These are phyloP conservation scores for Debaryomyces udenii DNA, from an alignment of 1,139 yeast species.

Conservation along the genomic window DNA sequence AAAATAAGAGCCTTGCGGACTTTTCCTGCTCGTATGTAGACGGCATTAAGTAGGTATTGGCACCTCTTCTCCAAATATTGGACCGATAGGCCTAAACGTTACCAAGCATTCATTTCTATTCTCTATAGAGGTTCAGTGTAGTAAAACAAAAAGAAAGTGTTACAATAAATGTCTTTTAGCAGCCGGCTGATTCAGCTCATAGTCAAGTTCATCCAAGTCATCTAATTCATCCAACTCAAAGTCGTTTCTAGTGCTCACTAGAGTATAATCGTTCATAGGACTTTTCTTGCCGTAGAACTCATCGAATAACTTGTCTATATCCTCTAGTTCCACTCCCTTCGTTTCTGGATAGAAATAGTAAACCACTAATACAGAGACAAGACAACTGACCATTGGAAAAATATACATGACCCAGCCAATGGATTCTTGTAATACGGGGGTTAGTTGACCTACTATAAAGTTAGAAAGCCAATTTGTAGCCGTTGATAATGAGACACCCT, in stretches of 20 bases:
- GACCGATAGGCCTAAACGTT: too few relatives aligned
- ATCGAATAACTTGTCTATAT: conserved; percentile 83
- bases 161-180: conserved; percentile 4
- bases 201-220: conserved; percentile 22
- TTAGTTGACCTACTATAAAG: conserved; percentile 56
- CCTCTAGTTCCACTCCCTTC: conserved; percentile 84
- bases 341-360: conserved; percentile 82
- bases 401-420: conserved; percentile 56
- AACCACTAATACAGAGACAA: conserved; percentile 54
- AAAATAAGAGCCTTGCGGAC: too few relatives aligned
- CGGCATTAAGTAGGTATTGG: too few relatives aligned
- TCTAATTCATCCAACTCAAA: conserved; percentile 26
- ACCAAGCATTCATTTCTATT: too few relatives aligned
- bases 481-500: conserved; percentile 57
- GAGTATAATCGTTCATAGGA: conserved; percentile 23
- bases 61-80: too few relatives aligned
- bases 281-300: conserved; percentile 35
- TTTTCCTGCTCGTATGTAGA: too few relatives aligned
- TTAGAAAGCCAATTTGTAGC: conserved; percentile 60
- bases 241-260: conserved; percentile 13
- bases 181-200: conserved; percentile 12
- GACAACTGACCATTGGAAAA: conserved; percentile 51
- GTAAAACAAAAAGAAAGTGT: background rate
- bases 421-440: conserved; percentile 50
- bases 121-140: too few relatives aligned